A percentile compares a stretch with the other conserved stretches of the same genome.
Evolutionary conservation across 805 yeast genomes (phyloP).

Genomic region (Schwanniomyces pseudopolymorphus): DNA sequence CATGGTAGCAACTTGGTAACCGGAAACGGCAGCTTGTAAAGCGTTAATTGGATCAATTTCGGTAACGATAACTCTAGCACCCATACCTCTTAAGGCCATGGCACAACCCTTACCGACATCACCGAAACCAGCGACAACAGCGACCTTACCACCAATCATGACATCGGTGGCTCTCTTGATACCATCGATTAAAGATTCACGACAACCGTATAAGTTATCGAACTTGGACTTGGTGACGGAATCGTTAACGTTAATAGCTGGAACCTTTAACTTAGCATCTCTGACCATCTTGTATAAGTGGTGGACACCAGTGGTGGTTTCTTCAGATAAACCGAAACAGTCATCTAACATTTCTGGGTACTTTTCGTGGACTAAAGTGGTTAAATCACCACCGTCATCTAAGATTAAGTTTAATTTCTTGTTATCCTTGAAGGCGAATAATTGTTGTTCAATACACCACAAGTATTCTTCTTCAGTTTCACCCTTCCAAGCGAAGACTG

Average conservation of each 20-base stretch:
- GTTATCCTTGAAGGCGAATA: constrained; percentile 94
- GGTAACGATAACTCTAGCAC: constrained; percentile 96
- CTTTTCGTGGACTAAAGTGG: constrained; percentile 94
- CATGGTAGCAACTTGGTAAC: constrained; percentile 95
- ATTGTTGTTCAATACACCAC: constrained; percentile 99
- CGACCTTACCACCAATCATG: constrained; percentile 99
- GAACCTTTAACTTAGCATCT: constrained; percentile 88
- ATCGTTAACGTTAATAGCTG: constrained; percentile 99
- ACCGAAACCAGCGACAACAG: constrained; percentile 99
- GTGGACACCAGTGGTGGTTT: constrained; percentile 99
- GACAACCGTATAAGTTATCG: constrained; percentile 99
- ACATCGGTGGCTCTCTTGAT: constrained; percentile 99
- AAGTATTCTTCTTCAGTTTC: constrained; percentile 99
- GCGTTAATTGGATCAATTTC: constrained; percentile 99
- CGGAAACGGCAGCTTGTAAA: constrained; percentile 98
- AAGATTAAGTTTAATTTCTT: constrained; percentile 93
- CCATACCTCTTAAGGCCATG: constrained; percentile 97
- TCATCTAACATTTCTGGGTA: constrained; percentile 95
- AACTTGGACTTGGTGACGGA: constrained; percentile 98
- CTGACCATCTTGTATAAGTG: constrained; percentile 95
- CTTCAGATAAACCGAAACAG: constrained; percentile 97
- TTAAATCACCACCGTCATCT: constrained; percentile 99
- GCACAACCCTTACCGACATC: constrained; percentile 99
- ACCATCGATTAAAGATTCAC: constrained; percentile 98
- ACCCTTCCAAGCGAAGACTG: constrained; percentile 99